phyloP scores from a whole-genome alignment of 2,329 filamentous ascomycete genomes.

The Gaeumannomyces tritici region DNA sequence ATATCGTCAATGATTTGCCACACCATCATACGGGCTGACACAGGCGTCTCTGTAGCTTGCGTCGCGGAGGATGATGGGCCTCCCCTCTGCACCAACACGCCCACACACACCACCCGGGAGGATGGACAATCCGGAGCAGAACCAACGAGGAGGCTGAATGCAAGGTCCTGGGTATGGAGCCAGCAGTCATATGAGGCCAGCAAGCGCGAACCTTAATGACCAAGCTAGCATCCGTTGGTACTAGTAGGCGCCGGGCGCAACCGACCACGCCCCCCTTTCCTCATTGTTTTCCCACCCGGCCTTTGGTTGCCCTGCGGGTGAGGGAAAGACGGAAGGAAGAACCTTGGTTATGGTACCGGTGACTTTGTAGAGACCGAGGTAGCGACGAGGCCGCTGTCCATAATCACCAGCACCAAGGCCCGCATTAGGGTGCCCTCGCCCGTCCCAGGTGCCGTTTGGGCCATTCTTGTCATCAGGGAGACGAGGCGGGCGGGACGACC shows the following conservation, averaged over 20 bases:
- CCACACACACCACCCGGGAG: background rate
- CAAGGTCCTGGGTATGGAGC: background rate
- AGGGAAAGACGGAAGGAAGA: background rate
- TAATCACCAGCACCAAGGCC: background rate
- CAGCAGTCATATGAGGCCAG: background rate
- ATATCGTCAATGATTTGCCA: background rate
- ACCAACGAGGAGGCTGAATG: background rate
- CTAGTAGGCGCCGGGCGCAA: background rate
- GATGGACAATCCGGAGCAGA: too few relatives aligned
- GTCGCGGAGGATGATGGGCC: background rate
- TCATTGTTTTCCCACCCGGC: background rate
- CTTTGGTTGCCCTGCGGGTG: background rate
- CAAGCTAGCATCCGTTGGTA: background rate
- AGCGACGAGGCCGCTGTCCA: background rate
- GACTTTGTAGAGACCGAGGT: background rate
- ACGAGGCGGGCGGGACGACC: background rate
- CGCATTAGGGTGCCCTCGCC: background rate
- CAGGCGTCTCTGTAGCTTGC: background rate
- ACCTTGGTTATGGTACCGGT: background rate
- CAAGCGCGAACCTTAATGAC: background rate
- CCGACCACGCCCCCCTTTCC: background rate
- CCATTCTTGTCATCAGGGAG: background rate
- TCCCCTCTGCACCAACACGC: background rate
- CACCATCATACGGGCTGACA: background rate
- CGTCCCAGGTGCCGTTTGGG: background rate